These are phyloP conservation scores for Ziziphus jujuba DNA, from an alignment of 306 rosid species.

Conservation along the genomic window DNA sequence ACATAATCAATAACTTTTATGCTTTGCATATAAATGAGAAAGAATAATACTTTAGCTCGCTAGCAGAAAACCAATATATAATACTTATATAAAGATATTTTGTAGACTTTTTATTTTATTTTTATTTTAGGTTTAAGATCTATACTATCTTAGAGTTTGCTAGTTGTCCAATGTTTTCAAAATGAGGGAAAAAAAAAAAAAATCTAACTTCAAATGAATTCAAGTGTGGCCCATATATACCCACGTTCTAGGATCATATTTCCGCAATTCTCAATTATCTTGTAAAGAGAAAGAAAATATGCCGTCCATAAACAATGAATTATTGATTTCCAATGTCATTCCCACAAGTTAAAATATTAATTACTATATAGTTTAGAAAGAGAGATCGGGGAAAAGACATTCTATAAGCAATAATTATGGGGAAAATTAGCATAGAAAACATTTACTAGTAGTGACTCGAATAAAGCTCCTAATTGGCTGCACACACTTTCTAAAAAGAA, in stretches of 20 bases:
- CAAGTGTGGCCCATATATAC: not conserved
- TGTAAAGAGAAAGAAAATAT: not conserved
- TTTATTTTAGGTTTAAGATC: too few relatives aligned
- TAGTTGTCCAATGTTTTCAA: too few relatives aligned
- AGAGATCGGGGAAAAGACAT: not conserved
- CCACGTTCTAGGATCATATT: not conserved
- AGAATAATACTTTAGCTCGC: too few relatives aligned
- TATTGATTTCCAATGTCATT: not conserved
- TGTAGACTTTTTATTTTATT: too few relatives aligned
- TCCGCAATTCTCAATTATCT: constrained; percentile 12
- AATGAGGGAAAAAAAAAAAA: too few relatives aligned
- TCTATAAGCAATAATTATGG: not conserved
- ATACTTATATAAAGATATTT: too few relatives aligned
- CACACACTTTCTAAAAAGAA: not conserved
- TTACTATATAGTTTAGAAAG: not conserved
- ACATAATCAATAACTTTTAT: too few relatives aligned
- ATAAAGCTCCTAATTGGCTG: not conserved
- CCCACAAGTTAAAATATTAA: too few relatives aligned
- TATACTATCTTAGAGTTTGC: too few relatives aligned
- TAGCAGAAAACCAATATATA: too few relatives aligned
- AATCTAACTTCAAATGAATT: not conserved
- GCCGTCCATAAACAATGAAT: not conserved
- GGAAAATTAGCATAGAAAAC: not conserved
- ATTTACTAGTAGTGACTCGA: not conserved
- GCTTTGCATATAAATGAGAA: too few relatives aligned